These are phyloP conservation scores for Lipomyces spencermartinsiae DNA, from an alignment of 805 yeast species.

Conservation along the genomic window DNA sequence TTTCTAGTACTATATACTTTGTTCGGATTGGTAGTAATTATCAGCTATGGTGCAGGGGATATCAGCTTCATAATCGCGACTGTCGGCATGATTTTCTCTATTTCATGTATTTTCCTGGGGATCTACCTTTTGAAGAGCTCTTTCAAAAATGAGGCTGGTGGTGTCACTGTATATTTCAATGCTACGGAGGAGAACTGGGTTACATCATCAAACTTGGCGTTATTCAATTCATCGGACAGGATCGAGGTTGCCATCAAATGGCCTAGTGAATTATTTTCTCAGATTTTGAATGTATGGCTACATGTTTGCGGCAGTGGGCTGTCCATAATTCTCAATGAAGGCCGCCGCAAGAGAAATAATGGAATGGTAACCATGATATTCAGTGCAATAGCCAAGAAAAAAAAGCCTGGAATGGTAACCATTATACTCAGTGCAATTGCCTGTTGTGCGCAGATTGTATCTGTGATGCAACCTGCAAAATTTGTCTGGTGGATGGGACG, in stretches of 20 bases:
- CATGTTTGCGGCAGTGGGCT: too few relatives aligned
- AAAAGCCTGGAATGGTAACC: too few relatives aligned
- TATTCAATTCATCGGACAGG: neutral
- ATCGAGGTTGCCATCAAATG: slow-evolving; percentile 5
- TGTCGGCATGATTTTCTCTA: neutral
- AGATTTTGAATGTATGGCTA: too few relatives aligned
- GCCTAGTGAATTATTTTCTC: neutral
- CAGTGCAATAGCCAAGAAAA: too few relatives aligned
- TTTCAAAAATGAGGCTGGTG: neutral
- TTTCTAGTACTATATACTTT: too few relatives aligned
- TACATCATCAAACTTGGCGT: neutral
- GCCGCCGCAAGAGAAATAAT: too few relatives aligned
- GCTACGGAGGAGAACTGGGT: slow-evolving; percentile 4
- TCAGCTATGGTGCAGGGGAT: neutral
- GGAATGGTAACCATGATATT: neutral
- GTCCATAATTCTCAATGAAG: too few relatives aligned
- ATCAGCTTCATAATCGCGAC: neutral
- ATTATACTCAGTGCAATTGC: too few relatives aligned
- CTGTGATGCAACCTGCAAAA: too few relatives aligned
- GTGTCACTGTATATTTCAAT: slow-evolving; percentile 8
- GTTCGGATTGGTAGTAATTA: too few relatives aligned
- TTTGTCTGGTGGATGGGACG: neutral
- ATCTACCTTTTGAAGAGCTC: neutral
- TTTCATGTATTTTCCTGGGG: neutral
- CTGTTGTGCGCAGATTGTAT: neutral